Conservation (phyloP, 2,329 filamentous ascomycete species). For the Fusarium sambucinum region DNA sequence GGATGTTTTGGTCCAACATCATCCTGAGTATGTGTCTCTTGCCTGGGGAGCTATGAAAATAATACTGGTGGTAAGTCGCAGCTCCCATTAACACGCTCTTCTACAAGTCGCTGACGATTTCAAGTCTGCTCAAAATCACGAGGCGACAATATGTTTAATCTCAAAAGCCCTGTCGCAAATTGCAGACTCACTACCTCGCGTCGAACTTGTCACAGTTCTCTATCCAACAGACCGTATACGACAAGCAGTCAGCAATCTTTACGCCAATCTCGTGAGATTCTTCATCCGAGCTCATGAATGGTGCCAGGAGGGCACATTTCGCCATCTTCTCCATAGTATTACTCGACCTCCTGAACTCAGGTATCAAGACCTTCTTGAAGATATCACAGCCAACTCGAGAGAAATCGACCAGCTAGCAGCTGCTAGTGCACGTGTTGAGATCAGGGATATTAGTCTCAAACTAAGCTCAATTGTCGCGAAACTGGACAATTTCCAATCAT, state of each 20-base stretch:
- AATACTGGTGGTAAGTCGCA: not conserved
- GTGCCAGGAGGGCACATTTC: not conserved
- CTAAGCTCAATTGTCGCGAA: not conserved
- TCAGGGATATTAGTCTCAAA: not conserved
- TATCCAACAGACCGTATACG: not conserved
- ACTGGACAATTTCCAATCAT: not conserved
- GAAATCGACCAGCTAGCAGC: not conserved
- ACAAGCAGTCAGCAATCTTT: not conserved
- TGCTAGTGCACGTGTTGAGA: not conserved
- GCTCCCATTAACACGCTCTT: rapidly evolving
- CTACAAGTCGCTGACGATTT: not conserved
- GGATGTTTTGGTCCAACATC: not conserved
- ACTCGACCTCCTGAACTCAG: constrained; percentile 2
- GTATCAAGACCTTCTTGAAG: not conserved
- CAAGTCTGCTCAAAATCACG: constrained; percentile 2
- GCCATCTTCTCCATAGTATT: not conserved
- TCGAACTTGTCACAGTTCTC: not conserved
- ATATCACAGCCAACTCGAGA: not conserved
- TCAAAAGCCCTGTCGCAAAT: not conserved
- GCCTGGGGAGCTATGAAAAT: constrained; percentile 1
- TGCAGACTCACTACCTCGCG: not conserved
- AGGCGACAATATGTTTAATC: not conserved
- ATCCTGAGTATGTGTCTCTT: constrained; percentile 7
- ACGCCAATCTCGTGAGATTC: not conserved
- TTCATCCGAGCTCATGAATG: constrained; percentile 1